Evolutionary conservation across 176 grass and related monocot genomes (phyloP).

Genomic region (Zoysia japonica): DNA sequence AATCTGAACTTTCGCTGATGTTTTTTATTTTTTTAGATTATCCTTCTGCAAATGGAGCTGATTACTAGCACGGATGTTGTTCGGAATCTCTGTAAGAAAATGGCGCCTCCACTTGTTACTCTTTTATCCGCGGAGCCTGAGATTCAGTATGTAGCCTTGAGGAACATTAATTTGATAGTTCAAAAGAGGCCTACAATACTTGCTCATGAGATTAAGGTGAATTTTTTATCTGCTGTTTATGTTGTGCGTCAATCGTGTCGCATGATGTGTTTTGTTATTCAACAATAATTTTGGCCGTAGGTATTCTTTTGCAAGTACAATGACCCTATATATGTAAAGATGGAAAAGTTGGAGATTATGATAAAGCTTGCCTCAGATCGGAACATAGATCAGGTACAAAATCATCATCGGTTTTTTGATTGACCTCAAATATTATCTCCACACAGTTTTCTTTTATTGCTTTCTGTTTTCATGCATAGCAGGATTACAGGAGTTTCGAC

Average conservation of each 20-base stretch:
- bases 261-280: not conserved
- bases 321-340: constrained; percentile 97
- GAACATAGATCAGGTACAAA: constrained; percentile 95
- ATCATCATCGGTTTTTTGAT: constrained; percentile 21
- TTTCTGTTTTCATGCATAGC: constrained; percentile 12
- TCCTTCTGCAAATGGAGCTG: constrained; percentile 98
- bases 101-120: constrained; percentile 96
- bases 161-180: constrained; percentile 99
- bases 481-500: not conserved
- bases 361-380: constrained; percentile 98
- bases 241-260: constrained; percentile 27
- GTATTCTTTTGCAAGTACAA: constrained; percentile 99
- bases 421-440: not conserved
- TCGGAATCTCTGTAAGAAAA: constrained; percentile 99
- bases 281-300: constrained; percentile 44
- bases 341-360: constrained; percentile 99
- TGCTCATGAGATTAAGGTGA: constrained; percentile 99
- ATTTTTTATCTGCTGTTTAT: constrained; percentile 41
- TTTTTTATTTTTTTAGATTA: constrained; percentile 64
- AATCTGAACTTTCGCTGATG: constrained; percentile 9
- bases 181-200: constrained; percentile 99
- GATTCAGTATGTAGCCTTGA: constrained; percentile 95
- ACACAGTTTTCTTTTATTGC: constrained; percentile 8
- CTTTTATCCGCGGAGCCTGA: constrained; percentile 97
- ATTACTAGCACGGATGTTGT: constrained; percentile 95